A percentile compares a stretch with the other conserved stretches of the same genome.
phyloP scores from a whole-genome alignment of 2,329 filamentous ascomycete species.

The Aspergillus sp. region DNA sequence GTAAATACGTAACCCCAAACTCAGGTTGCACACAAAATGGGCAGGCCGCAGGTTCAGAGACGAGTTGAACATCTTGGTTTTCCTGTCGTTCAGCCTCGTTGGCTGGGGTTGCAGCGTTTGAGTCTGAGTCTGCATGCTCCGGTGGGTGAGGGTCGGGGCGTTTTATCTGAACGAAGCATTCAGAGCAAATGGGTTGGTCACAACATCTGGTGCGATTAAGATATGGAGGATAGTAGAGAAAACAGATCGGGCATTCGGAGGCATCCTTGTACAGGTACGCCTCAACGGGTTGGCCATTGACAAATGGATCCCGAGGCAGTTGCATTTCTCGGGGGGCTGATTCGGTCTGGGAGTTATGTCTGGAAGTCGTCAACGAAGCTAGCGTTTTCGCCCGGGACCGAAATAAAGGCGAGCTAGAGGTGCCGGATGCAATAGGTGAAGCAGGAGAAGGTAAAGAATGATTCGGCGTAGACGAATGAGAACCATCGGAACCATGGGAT shows the following conservation, averaged over 20 bases:
- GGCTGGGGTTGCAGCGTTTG: slow-evolving; percentile 33
- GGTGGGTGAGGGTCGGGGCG: slow-evolving; percentile 86
- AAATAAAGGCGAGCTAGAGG: slow-evolving; percentile 60
- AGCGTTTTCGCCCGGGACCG: slow-evolving; percentile 86
- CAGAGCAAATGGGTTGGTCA: slow-evolving; percentile 93
- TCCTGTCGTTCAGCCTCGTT: slow-evolving; percentile 36
- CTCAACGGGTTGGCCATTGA: slow-evolving; percentile 92
- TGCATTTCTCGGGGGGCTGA: slow-evolving; percentile 74
- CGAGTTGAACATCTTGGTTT: slow-evolving; percentile 60
- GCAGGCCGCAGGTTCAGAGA: slow-evolving; percentile 88
- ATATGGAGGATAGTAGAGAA: slow-evolving; percentile 91
- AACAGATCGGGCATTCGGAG: slow-evolving; percentile 91
- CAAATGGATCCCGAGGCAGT: slow-evolving; percentile 77
- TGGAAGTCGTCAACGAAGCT: slow-evolving; percentile 75
- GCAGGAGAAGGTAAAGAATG: slow-evolving; percentile 61
- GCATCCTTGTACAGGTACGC: slow-evolving; percentile 92
- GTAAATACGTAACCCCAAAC: slow-evolving; percentile 92
- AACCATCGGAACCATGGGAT: slow-evolving; percentile 74
- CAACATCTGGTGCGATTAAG: slow-evolving; percentile 94
- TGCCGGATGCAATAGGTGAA: slow-evolving; percentile 53
- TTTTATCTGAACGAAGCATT: slow-evolving; percentile 99
- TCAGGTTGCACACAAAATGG: slow-evolving; percentile 95
- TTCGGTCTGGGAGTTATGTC: slow-evolving; percentile 70
- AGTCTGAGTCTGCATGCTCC: slow-evolving; percentile 63
- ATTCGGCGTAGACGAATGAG: slow-evolving; percentile 62